Evolutionary conservation across 345 rosid species (phyloP).

Genomic region (Ceriops zippeliana): DNA sequence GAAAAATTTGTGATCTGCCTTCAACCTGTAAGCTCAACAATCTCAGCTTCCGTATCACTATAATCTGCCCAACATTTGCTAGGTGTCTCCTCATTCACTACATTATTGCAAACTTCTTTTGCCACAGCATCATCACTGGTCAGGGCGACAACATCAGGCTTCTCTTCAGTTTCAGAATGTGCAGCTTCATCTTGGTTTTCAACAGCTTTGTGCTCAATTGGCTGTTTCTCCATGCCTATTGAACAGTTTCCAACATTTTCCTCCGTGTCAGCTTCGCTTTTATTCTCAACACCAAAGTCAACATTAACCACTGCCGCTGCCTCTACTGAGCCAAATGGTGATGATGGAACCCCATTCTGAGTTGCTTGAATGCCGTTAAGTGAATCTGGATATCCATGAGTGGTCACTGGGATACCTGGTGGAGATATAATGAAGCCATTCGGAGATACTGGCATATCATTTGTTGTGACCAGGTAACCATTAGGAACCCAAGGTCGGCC

Average conservation of each 20-base stretch:
- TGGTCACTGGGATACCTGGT: constrained; percentile 40
- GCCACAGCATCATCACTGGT: constrained; percentile 25
- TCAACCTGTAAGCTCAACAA: constrained; percentile 62
- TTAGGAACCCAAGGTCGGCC: constrained; percentile 85
- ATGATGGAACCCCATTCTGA: constrained; percentile 47
- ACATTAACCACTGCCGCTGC: constrained; percentile 22
- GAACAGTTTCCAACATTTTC: constrained; percentile 31
- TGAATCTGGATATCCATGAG: constrained; percentile 41
- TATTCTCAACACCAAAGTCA: constrained; percentile 36
- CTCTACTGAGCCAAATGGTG: constrained; percentile 42
- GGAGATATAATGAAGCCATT: constrained; percentile 58
- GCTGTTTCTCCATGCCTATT: constrained; percentile 32
- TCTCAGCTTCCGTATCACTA: constrained; percentile 68
- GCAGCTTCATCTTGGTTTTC: constrained; percentile 34
- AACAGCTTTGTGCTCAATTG: constrained; percentile 25
- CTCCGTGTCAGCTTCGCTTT: constrained; percentile 39
- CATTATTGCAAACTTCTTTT: constrained; percentile 34
- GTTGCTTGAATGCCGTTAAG: constrained; percentile 20
- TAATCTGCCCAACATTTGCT: constrained; percentile 79
- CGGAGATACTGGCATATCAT: constrained; percentile 52
- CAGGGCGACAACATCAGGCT: constrained; percentile 17
- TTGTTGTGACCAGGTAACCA: constrained; percentile 51
- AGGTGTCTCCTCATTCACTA: constrained; percentile 37
- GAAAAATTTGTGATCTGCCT: constrained; percentile 16
- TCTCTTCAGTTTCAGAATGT: constrained; percentile 32